A percentile compares a stretch with the other conserved stretches of the same genome.
Evolutionary conservation across 164 flowering plant species (phyloP).

Genomic region (Dillenia turbinata): DNA sequence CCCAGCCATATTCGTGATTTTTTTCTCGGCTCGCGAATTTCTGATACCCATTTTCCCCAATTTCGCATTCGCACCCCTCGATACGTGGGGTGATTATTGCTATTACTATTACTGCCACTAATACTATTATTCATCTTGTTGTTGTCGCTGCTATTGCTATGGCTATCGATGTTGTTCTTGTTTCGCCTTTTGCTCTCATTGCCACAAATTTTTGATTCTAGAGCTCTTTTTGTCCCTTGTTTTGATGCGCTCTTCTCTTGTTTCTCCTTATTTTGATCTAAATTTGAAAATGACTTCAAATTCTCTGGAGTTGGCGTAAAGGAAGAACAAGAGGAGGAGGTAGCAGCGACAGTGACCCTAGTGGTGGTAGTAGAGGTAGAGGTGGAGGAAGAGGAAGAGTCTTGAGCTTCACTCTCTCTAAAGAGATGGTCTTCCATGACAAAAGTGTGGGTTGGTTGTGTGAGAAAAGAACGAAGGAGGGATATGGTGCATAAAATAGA

Average conservation of each 20-base stretch:
- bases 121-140: no score
- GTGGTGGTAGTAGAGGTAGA: background rate
- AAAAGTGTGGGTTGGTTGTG: background rate
- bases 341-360: background rate
- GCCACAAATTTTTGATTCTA: conserved; percentile 1
- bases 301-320: background rate
- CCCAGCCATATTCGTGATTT: no score
- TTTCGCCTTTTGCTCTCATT: conserved; percentile 4
- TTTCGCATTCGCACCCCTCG: no score
- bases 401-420: conserved; percentile 4
- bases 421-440: conserved; percentile 13
- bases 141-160: no score
- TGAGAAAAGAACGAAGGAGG: background rate
- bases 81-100: no score
- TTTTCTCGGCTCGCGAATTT: no score
- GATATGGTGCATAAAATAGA: background rate
- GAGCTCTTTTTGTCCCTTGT: background rate
- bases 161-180: background rate
- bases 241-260: background rate
- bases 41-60: no score
- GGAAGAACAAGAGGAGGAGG: conserved; percentile 1
- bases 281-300: no score
- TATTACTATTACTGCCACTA: no score
- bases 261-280: no score
- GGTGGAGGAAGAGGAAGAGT: conserved; percentile 6